phyloP scores from a whole-genome alignment of 352 stramenopile genomes.

The Globisporangium echinulatum region DNA sequence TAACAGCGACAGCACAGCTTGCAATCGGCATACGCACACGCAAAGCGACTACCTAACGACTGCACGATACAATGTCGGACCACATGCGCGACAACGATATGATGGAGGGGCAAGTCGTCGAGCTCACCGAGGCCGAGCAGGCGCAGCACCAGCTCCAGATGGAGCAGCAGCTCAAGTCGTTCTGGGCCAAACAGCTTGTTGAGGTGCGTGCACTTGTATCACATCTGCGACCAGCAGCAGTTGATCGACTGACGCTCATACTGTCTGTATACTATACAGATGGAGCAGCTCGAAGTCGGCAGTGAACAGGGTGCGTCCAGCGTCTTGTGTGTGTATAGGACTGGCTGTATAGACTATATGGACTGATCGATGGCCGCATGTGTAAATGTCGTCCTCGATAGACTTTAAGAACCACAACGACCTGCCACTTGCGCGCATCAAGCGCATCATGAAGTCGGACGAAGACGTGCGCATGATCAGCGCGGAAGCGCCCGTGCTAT shows the following conservation, averaged over 20 bases:
- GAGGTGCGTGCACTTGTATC: slow-evolving; percentile 27
- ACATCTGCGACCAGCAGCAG: too few species aligned
- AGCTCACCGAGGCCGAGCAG: slow-evolving; percentile 82
- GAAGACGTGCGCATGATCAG: slow-evolving; percentile 98
- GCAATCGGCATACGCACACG: too few species aligned
- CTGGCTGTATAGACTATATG: neutral
- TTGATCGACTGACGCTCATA: neutral
- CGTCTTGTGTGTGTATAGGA: neutral
- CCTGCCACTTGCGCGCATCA: slow-evolving; percentile 97
- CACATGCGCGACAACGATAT: slow-evolving; percentile 9
- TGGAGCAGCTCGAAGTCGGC: slow-evolving; percentile 88
- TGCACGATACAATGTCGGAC: slow-evolving; percentile 7
- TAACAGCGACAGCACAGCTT: too few species aligned
- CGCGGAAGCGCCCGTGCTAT: slow-evolving; percentile 96
- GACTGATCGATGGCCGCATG: neutral
- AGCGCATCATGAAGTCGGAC: slow-evolving; percentile 99
- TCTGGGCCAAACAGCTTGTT: slow-evolving; percentile 91
- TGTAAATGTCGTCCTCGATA: slow-evolving; percentile 10
- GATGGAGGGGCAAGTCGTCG: slow-evolving; percentile 84
- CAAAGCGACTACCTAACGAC: neutral
- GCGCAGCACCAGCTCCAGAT: slow-evolving; percentile 82
- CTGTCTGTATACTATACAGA: slow-evolving; percentile 27
- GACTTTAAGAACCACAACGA: slow-evolving; percentile 99
- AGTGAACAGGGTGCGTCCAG: slow-evolving; percentile 86
- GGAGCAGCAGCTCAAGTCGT: slow-evolving; percentile 87